Base-by-base conservation (phyloP, 2,329 filamentous ascomycete genomes). In the Botrytis tulipae region DNA sequence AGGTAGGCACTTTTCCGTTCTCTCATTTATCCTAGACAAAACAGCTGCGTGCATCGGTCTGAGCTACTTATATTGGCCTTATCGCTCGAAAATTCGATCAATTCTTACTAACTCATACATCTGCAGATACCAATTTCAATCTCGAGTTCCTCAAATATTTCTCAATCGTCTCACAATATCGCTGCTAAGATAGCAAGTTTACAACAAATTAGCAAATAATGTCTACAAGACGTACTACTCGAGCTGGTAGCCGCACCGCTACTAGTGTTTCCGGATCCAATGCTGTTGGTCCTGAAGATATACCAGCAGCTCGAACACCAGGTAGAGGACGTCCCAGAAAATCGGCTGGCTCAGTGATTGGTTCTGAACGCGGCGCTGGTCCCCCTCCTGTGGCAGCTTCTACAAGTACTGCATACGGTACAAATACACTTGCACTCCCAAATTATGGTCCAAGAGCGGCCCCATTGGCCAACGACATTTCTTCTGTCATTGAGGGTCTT, bases 361-460 rank as follows among this genome's bases (percentile, higher is more conserved):
- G 48, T 32, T 68, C 48, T 16, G 66, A 68, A 42, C 66, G 66
- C 29, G 67, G 20, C 54, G 73, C 18, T 71, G 48, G 37, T 29
- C 71, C 78, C 8, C 78, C 79, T 44, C 69, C 76, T 14, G 75
- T 79, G 59, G 75, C 73, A 44, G 20, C 74, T 25, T 72, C 75
- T 40, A 66, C 74, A 22, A 80, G 77, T 69, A 79, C 77, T 4
- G 77, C 78, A 18, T 80, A 80, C 75, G 79, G 79, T n/a, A 76
- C 77, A 6, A 78, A 79, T 69, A 77, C 76, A 4, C 69, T 75
- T 37, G 73, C 75, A 1, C 74, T 71, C 29, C 74, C 78, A 22
- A 44, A 73, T 35, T 42, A 35, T 40, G 70, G 65, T 66, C 42
- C 57, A 63, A 51, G 67, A 63, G 75, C 61, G 32, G 75, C 75